These are phyloP conservation scores for Eimeria zaria DNA, from an alignment of 169 alveolate species.

Conservation along the genomic window DNA sequence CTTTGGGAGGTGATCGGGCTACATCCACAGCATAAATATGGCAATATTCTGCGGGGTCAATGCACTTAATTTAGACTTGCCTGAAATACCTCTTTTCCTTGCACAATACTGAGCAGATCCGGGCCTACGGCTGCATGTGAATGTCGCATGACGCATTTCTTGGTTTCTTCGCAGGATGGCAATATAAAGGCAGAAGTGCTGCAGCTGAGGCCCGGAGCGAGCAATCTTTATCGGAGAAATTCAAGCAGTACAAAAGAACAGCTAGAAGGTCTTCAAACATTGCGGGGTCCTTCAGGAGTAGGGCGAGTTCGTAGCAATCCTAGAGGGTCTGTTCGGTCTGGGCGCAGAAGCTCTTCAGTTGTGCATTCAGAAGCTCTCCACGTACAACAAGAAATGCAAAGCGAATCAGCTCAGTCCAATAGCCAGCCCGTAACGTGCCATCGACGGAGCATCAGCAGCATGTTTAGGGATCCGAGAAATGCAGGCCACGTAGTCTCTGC, in stretches of 20 bases:
- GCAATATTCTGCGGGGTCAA: not conserved
- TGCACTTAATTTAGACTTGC: not conserved
- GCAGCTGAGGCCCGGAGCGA: constrained; percentile 19
- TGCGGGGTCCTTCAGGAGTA: constrained; percentile 27
- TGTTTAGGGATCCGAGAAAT: constrained; percentile 60
- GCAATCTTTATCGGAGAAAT: not conserved
- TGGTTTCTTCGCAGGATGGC: constrained; percentile 49
- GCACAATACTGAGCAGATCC: not conserved
- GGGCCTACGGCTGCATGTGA: not conserved
- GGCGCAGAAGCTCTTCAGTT: constrained; percentile 46
- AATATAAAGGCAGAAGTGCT: constrained; percentile 67
- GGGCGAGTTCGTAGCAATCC: constrained; percentile 32
- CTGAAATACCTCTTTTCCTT: not conserved
- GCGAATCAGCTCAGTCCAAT: not conserved
- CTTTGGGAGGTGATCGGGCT: constrained; percentile 69
- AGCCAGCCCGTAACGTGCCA: constrained; percentile 15
- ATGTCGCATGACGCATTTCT: not conserved
- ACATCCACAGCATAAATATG: not conserved
- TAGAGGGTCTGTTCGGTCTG: constrained; percentile 49
- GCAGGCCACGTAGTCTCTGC: constrained; percentile 55
- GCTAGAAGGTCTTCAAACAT: not conserved
- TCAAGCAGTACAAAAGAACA: not conserved
- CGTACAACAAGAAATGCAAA: not conserved
- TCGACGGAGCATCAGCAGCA: constrained; percentile 21
- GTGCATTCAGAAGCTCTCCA: not conserved